Conservation (phyloP, 192 early-diverging fungal genomes). For the Thoreauomyces humboldtii region DNA sequence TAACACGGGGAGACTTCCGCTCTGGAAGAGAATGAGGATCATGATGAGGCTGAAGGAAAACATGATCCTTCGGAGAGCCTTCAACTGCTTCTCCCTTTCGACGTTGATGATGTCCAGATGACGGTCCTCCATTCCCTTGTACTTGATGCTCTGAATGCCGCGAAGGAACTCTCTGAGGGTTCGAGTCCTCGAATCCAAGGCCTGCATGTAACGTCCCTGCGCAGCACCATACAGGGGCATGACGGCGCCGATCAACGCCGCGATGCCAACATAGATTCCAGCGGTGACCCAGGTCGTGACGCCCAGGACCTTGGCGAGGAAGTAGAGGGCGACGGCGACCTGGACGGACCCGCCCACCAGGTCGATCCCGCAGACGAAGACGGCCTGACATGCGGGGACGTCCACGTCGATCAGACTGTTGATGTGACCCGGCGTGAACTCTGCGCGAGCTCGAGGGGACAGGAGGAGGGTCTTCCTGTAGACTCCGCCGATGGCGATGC, state of each 20-base stretch:
- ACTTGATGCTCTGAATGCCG: slow-evolving; percentile 16
- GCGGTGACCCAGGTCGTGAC: slow-evolving; percentile 4
- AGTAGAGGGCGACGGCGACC: neutral
- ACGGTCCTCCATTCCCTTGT: neutral
- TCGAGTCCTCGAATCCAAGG: slow-evolving; percentile 21
- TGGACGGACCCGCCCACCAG: neutral
- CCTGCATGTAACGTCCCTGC: slow-evolving; percentile 9
- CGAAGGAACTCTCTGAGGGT: slow-evolving; percentile 33
- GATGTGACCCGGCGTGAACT: slow-evolving; percentile 3
- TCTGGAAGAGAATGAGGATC: neutral
- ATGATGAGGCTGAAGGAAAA: neutral
- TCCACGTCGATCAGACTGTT: slow-evolving; percentile 4
- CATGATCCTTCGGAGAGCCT: neutral
- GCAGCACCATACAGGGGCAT: neutral
- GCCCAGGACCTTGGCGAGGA: slow-evolving; percentile 1
- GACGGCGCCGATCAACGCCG: neutral
- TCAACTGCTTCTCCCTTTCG: neutral
- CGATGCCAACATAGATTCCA: slow-evolving; percentile 5
- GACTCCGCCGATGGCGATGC: neutral
- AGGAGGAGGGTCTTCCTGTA: slow-evolving; percentile 2
- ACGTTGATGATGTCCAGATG: neutral
- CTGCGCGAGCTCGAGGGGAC: neutral
- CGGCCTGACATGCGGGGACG: neutral
- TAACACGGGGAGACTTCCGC: neutral
- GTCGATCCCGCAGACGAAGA: neutral